Evolutionary conservation across 106 monocot species (phyloP).

Genomic region (Acorus calamus): DNA sequence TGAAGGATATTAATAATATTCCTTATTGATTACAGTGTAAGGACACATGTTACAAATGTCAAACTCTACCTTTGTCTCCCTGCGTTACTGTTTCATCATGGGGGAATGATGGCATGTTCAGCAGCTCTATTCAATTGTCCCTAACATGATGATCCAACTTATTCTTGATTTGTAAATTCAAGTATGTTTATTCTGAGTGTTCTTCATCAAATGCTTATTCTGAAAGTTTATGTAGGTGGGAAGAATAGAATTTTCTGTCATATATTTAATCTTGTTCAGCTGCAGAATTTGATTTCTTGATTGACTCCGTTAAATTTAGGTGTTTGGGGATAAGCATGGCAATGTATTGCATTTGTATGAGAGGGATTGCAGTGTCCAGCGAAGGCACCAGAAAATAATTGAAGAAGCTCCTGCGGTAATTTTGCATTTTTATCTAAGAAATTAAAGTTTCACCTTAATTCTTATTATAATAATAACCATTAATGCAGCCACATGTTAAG

Average conservation of each 20-base stretch:
- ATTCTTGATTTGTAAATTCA: neutral
- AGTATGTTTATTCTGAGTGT: neutral
- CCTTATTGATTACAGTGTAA: no score
- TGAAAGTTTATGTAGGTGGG: neutral
- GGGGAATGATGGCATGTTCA: no score
- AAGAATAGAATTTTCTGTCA: no score
- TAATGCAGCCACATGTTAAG: conserved; percentile 78
- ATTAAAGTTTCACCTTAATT: conserved; percentile 6
- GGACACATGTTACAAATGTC: no score
- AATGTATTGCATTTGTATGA: no score
- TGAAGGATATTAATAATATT: no score
- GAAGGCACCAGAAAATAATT: conserved; percentile 99
- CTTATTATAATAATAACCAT: conserved; percentile 16
- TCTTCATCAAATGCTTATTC: neutral
- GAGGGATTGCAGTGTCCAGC: conserved; percentile 98
- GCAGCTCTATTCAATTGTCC: no score
- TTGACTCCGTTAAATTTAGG: conserved; percentile 20
- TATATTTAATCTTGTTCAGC: no score
- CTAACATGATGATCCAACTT: no score
- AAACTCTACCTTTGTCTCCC: no score
- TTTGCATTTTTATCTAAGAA: conserved; percentile 8
- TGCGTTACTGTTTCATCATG: no score
- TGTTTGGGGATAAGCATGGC: conserved; percentile 96
- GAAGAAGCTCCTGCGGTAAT: conserved; percentile 99
- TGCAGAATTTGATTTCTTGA: no score